Conservation (phyloP, 129 eudicot species). For the Sambucus nigra region DNA sequence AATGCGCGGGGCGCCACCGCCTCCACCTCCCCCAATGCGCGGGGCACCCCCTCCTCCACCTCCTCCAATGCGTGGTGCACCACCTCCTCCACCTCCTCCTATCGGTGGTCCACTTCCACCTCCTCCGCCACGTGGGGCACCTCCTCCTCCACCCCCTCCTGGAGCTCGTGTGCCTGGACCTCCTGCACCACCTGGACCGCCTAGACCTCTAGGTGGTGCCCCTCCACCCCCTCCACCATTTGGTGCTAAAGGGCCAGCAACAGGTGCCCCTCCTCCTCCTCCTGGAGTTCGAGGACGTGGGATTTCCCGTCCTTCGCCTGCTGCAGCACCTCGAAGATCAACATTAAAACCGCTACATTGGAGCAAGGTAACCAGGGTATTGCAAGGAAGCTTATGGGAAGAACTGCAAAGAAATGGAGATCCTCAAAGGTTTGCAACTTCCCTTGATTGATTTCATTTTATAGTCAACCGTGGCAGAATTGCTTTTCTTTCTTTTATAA, state of each 20-base stretch:
- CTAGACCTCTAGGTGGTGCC: constrained; percentile 61
- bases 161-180: constrained; percentile 38
- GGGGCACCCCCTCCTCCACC: constrained; percentile 21
- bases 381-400: constrained; percentile 96
- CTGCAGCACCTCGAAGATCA: constrained; percentile 60
- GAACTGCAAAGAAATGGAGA: constrained; percentile 76
- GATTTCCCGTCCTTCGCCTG: constrained; percentile 38
- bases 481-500: too few relatives aligned
- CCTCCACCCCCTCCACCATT: constrained; percentile 84
- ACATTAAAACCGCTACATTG: constrained; percentile 85
- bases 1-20: constrained; percentile 22
- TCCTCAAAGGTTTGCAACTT: constrained; percentile 53
- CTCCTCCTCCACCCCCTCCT: constrained; percentile 69
- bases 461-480: not conserved
- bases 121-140: constrained; percentile 39
- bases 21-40: constrained; percentile 24
- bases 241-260: constrained; percentile 46
- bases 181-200: constrained; percentile 65
- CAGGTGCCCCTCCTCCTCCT: too few relatives aligned
- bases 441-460: constrained; percentile 3
- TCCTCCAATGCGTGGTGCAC: constrained; percentile 17
- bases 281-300: constrained; percentile 68
- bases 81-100: constrained; percentile 41
- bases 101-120: constrained; percentile 52
- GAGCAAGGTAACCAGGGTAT: constrained; percentile 88